phyloP scores from a whole-genome alignment of 2,329 filamentous ascomycete species.

The Arthrobotrys sinensis region DNA sequence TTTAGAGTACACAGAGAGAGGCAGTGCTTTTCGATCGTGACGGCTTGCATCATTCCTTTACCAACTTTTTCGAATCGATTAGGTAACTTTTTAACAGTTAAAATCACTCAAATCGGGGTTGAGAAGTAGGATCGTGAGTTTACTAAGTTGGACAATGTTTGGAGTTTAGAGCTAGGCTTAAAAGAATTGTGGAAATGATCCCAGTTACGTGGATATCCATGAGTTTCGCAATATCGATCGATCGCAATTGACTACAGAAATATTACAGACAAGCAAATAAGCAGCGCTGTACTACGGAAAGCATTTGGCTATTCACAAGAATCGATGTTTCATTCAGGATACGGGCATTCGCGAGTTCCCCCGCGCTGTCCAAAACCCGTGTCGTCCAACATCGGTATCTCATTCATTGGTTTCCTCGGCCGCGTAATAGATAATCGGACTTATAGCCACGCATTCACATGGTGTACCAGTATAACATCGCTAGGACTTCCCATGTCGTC shows the following conservation, averaged over 20 bases:
- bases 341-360: slow-evolving; percentile 3
- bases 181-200: no score
- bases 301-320: no score
- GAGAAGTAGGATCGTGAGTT: slow-evolving; percentile 28
- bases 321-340: background rate
- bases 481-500: slow-evolving; percentile 2
- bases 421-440: no score
- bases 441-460: background rate
- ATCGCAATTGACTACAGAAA: background rate
- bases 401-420: background rate
- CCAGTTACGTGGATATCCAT: background rate
- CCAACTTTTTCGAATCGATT: background rate
- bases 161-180: no score
- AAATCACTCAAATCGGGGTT: slow-evolving; percentile 30
- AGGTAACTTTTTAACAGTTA: background rate
- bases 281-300: no score
- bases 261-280: background rate
- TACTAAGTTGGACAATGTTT: background rate
- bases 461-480: background rate
- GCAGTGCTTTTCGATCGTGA: background rate
- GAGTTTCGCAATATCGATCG: background rate
- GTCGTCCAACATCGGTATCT: background rate
- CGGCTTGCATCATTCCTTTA: background rate
- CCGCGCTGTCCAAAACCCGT: slow-evolving; percentile 12
- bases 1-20: background rate